Percentiles rank a stretch among this genome's conserved stretches.
Conservation (phyloP, 208 protist species). For the Leishmania guyanensis region DNA sequence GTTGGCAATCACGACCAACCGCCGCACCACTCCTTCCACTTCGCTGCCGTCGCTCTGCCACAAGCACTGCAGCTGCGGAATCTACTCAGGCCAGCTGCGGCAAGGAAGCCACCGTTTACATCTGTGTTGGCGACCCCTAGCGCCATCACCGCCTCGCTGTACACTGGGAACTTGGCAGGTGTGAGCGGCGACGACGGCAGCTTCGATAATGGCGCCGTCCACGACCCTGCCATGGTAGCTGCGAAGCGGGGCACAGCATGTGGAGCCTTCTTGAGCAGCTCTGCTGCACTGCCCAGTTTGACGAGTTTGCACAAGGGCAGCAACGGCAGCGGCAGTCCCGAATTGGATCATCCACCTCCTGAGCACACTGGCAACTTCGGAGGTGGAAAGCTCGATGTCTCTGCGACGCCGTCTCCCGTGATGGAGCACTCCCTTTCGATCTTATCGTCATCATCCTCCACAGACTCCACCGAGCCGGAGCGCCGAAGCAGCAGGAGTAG, state of each 20-base stretch:
- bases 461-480: not conserved
- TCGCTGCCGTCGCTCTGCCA: not conserved
- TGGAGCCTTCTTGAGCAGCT: not conserved
- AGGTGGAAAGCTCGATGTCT: not conserved
- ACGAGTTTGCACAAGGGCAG: not conserved
- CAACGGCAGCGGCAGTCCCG: not conserved
- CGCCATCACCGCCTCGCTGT: slow-evolving; percentile 5
- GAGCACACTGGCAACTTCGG: not conserved
- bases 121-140: not conserved
- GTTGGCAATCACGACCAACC: not conserved
- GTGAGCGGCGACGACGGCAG: not conserved
- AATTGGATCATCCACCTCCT: not conserved
- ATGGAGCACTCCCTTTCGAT: not conserved
- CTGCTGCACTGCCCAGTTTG: no score
- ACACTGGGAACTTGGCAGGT: slow-evolving; percentile 6
- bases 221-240: not conserved
- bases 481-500: not conserved
- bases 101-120: not conserved
- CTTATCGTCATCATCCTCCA: not conserved
- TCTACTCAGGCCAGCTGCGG: no score
- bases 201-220: not conserved
- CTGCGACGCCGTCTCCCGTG: not conserved
- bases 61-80: not conserved
- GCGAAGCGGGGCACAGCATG: not conserved
- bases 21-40: not conserved